phyloP scores from a whole-genome alignment of 257 asterid species.

The Cinchona pubescens region DNA sequence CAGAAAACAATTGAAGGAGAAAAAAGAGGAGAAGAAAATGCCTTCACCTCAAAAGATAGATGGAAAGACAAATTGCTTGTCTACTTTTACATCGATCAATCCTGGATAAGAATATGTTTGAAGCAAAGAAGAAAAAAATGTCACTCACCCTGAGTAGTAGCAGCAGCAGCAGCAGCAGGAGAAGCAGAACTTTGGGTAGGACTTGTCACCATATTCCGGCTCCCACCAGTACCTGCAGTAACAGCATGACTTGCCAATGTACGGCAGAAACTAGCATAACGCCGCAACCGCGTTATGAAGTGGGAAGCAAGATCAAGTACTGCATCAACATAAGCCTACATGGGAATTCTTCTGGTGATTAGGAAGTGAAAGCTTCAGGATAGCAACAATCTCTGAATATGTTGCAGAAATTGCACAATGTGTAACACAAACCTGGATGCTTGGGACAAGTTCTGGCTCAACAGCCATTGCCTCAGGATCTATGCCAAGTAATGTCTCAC shows the following conservation, averaged over 20 bases:
- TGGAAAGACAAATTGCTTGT: not conserved
- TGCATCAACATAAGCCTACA: conserved; percentile 97
- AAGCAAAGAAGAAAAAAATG: not conserved
- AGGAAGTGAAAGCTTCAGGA: conserved; percentile 15
- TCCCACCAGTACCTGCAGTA: conserved; percentile 91
- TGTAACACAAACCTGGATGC: conserved; percentile 66
- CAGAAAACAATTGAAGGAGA: not conserved
- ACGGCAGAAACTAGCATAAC: conserved; percentile 99
- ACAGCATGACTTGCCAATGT: conserved; percentile 98
- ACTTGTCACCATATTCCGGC: conserved; percentile 80
- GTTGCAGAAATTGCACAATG: not conserved
- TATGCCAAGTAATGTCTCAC: conserved; percentile 65
- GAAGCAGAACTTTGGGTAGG: conserved; percentile 78
- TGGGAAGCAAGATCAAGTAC: conserved; percentile 98
- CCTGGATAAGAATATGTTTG: not conserved
- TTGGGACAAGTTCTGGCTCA: conserved; percentile 79
- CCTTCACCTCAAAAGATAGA: not conserved
- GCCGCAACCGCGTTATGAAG: conserved; percentile 94
- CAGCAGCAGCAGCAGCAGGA: conserved; percentile 66
- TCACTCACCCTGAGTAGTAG: conserved; percentile 69
- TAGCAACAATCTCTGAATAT: not conserved
- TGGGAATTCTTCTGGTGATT: conserved; percentile 13
- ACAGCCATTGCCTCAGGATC: conserved; percentile 95
- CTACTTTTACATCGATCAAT: not conserved
- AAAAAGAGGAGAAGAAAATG: not conserved